phyloP scores from a whole-genome alignment of 305 asterid species.

The Fraxinus floribunda region DNA sequence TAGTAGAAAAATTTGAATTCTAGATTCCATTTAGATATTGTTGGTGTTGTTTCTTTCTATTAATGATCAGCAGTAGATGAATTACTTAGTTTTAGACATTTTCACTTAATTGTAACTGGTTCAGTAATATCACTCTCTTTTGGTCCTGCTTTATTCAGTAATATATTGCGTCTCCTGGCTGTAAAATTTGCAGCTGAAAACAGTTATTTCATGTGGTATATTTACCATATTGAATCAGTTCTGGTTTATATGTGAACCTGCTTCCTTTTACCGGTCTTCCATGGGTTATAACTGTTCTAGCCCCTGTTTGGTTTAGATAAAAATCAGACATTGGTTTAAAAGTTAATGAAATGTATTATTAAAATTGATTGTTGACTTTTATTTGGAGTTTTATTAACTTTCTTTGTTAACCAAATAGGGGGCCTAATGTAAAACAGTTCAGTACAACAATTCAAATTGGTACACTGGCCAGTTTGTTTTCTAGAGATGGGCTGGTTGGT shows the following conservation, averaged over 20 bases:
- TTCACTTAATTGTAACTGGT: background rate
- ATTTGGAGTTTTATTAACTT: background rate
- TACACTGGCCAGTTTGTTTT: background rate
- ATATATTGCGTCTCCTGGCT: background rate
- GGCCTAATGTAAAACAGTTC: background rate
- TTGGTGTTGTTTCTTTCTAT: background rate
- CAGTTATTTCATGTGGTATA: background rate
- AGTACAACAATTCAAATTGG: background rate
- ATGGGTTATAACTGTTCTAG: background rate
- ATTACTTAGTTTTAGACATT: constrained; percentile 2
- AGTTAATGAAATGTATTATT: background rate
- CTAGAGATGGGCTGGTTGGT: background rate
- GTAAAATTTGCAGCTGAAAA: background rate
- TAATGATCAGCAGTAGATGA: background rate
- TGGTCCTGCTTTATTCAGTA: background rate
- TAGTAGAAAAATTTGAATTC: background rate
- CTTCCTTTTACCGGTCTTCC: background rate
- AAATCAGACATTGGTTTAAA: background rate
- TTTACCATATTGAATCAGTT: background rate
- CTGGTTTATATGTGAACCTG: background rate
- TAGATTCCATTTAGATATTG: constrained; percentile 12
- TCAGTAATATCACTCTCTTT: background rate
- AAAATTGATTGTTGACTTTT: background rate
- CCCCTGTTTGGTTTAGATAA: background rate
- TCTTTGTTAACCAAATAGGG: background rate